Conservation (phyloP, 2,329 filamentous ascomycete genomes). For the Cercospora sp. region DNA sequence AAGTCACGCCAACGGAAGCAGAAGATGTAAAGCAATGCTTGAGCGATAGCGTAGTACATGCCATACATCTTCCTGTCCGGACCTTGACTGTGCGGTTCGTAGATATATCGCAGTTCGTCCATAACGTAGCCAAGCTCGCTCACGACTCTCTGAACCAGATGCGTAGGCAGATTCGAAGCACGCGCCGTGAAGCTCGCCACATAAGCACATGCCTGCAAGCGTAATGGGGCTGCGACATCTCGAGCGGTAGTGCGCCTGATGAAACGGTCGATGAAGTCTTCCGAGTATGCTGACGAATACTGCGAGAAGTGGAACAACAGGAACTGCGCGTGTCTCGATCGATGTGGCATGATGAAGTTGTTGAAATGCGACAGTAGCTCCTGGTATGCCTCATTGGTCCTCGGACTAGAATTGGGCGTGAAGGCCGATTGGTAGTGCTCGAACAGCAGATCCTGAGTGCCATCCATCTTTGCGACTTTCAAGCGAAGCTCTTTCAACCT, state of each 20-base stretch:
- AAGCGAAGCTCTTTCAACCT: slow-evolving; percentile 72
- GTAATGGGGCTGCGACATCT: slow-evolving; percentile 72
- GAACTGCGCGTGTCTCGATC: slow-evolving; percentile 91
- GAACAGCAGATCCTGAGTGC: slow-evolving; percentile 85
- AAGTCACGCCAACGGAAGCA: slow-evolving; percentile 98
- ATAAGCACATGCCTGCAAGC: slow-evolving; percentile 86
- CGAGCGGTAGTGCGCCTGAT: slow-evolving; percentile 77
- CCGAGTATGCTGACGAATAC: slow-evolving; percentile 71
- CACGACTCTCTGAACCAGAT: slow-evolving; percentile 80
- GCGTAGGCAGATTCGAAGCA: slow-evolving; percentile 74
- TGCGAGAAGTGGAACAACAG: slow-evolving; percentile 95
- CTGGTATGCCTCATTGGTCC: slow-evolving; percentile 72
- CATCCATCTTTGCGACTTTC: slow-evolving; percentile 88
- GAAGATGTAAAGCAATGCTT: slow-evolving; percentile 90
- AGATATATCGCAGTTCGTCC: slow-evolving; percentile 68
- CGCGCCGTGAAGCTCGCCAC: slow-evolving; percentile 92
- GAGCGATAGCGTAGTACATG: slow-evolving; percentile 83
- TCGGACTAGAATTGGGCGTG: slow-evolving; percentile 57
- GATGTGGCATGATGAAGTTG: slow-evolving; percentile 83
- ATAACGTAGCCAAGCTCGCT: slow-evolving; percentile 75
- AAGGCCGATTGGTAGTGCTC: slow-evolving; percentile 76
- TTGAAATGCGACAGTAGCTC: slow-evolving; percentile 83
- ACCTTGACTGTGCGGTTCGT: slow-evolving; percentile 73
- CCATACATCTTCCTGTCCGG: slow-evolving; percentile 83
- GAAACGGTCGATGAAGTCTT: slow-evolving; percentile 80